A percentile compares a stretch with the other conserved stretches of the same genome.
These are phyloP conservation scores for Physcia stellaris DNA, from an alignment of 495 filamentous ascomycete species.

Conservation along the genomic window DNA sequence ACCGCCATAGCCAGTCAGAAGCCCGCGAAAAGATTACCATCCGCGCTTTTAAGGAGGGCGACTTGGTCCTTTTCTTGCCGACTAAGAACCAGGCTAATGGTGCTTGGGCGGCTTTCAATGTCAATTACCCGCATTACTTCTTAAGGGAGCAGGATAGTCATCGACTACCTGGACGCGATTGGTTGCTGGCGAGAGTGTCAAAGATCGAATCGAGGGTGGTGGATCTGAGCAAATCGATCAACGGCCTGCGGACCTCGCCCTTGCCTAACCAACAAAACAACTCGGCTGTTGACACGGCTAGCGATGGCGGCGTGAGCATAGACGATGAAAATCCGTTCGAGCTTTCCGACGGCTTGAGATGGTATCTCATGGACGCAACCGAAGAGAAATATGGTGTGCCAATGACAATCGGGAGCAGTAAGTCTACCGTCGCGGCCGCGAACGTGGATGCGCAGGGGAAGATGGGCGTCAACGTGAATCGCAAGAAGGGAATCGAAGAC, in stretches of 20 bases:
- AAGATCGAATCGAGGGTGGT: conserved; percentile 89
- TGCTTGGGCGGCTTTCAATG: conserved; percentile 97
- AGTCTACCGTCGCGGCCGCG: conserved; percentile 80
- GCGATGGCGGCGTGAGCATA: conserved; percentile 43
- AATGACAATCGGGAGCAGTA: conserved; percentile 72
- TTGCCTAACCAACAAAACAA: too few species aligned
- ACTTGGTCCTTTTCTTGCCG: conserved; percentile 88
- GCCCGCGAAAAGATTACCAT: conserved; percentile 96
- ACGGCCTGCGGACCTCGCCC: conserved; percentile 21
- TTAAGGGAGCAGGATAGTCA: conserved; percentile 84
- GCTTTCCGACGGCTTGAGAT: conserved; percentile 84
- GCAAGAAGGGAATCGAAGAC: conserved; percentile 33
- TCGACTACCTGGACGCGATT: conserved; percentile 69
- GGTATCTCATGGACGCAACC: conserved; percentile 86
- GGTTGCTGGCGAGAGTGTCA: conserved; percentile 85
- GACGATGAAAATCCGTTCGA: conserved; percentile 98
- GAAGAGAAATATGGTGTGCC: conserved; percentile 96
- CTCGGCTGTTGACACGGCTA: conserved; percentile 34
- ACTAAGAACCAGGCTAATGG: conserved; percentile 86
- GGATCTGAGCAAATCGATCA: conserved; percentile 68
- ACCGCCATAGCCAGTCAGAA: conserved; percentile 70
- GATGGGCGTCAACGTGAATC: conserved; percentile 44
- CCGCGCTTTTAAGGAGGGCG: conserved; percentile 88
- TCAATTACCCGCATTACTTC: conserved; percentile 94
- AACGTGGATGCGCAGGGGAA: conserved; percentile 74